These are phyloP conservation scores for Akanthomyces muscarius DNA, from an alignment of 2,329 filamentous ascomycete species.

Conservation along the genomic window DNA sequence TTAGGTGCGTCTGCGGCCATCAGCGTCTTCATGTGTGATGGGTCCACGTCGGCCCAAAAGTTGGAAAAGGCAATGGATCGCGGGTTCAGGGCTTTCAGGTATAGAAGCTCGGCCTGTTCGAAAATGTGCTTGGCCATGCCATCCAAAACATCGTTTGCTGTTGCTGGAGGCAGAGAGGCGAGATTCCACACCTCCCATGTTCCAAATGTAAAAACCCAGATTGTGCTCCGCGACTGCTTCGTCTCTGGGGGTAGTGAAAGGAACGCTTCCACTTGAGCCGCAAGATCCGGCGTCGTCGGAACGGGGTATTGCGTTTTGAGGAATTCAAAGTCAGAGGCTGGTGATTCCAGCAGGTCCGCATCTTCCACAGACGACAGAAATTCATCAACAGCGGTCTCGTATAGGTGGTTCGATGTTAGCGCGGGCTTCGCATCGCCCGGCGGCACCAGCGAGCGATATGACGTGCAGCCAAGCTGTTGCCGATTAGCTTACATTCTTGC, in stretches of 20 bases:
- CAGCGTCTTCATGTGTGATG: constrained; percentile 26
- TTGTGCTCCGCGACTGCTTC: constrained; percentile 40
- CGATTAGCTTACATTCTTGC: background rate
- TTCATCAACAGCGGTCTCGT: constrained; percentile 40
- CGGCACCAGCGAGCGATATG: constrained; percentile 45
- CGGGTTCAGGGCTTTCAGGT: constrained; percentile 38
- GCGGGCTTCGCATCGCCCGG: constrained; percentile 39
- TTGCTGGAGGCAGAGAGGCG: constrained; percentile 40
- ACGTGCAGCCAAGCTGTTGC: constrained; percentile 42
- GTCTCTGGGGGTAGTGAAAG: constrained; percentile 36
- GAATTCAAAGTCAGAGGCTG: constrained; percentile 43
- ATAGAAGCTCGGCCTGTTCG: constrained; percentile 44
- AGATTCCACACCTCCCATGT: constrained; percentile 53
- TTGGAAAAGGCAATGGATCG: constrained; percentile 44
- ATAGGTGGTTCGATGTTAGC: constrained; percentile 52
- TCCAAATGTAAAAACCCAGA: constrained; percentile 52
- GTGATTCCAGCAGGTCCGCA: constrained; percentile 29
- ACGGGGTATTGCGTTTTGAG: constrained; percentile 41
- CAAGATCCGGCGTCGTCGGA: constrained; percentile 38
- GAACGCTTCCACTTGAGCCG: constrained; percentile 42
- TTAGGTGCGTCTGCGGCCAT: constrained; percentile 24
- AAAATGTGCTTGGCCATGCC: constrained; percentile 39
- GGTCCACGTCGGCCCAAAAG: constrained; percentile 32
- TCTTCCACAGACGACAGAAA: constrained; percentile 32
- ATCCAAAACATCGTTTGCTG: constrained; percentile 36